A percentile compares a stretch with the other conserved stretches of the same genome.
phyloP scores from a whole-genome alignment of 2,329 filamentous ascomycete species.

The Arthrinium phaeospermum region DNA sequence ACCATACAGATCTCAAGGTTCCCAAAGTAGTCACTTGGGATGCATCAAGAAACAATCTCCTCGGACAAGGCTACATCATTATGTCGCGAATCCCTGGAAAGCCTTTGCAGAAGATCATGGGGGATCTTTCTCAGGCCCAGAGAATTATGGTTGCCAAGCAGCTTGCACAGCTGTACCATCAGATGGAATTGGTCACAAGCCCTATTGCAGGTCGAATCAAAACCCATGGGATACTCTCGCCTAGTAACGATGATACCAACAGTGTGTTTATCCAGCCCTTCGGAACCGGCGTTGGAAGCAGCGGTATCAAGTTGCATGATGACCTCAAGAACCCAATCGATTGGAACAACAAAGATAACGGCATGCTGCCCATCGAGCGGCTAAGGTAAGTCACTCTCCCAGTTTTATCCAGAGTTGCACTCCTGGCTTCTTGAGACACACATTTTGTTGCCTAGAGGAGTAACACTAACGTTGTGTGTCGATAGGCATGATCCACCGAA shows the following conservation, averaged over 20 bases:
- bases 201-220: neutral
- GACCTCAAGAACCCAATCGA: neutral
- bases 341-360: neutral
- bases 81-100: neutral
- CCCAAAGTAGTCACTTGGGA: no score
- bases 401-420: no score
- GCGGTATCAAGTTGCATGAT: neutral
- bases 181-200: neutral
- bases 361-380: neutral
- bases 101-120: neutral
- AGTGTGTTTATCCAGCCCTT: neutral
- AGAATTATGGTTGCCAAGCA: neutral
- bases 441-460: no score
- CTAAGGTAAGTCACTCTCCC: neutral
- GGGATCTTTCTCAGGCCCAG: neutral
- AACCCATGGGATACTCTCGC: neutral
- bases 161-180: neutral
- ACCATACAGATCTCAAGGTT: no score
- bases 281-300: neutral
- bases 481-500: neutral
- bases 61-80: conserved; percentile 12
- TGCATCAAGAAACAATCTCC: no score
- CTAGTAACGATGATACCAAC: neutral
- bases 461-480: no score
- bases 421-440: no score